Evolutionary conservation across 1,284 basidiomycete species (phyloP), one percentile per base, ranked within the genome.

Genomic region (Ustilago lituana): DNA sequence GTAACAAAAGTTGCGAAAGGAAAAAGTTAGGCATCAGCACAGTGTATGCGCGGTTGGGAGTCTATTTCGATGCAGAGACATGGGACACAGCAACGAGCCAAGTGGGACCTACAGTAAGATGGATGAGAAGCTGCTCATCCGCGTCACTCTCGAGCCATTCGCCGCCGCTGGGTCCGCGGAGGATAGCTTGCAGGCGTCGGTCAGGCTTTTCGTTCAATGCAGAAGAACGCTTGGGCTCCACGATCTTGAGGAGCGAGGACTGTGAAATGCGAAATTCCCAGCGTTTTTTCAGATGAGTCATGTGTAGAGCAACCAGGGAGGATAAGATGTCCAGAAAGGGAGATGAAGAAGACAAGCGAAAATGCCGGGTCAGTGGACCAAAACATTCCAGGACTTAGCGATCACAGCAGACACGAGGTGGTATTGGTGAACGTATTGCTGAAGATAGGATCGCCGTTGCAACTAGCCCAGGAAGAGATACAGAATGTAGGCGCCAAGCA

Each of bases 131-230:
- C 76, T 93, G 89, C 76, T 91, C 91, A 78, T 93, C 92, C 2
- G 87, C 88, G 78, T 93, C 91, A 76, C 89, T 91, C 69, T 89
- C 86, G 59, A 93, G 85, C 80, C 87, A 90, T 31, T 82, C 90
- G 87, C 75, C 76, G 9, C 83, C 84, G 52, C 81, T 83, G 14
- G 83, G 80, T 7, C 81, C 84, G 11, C 83, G 82, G 76, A 86
- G 88, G 27, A 79, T 70, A 1, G 83, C 85, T 65, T 88, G 87
- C 51, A 92, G 80, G 8, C 87, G 85, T 77, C 91, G 89, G 0
- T 83, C 80, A 2, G 82, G 75, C 27, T 86, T 84, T 82, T 93
- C 92, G 81, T 93, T 93, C 62, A 93, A 85, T 66, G 91, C 92
- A 4, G 48, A 62, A 57, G 88, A 88, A 77, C 90, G 89, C 6